These are phyloP conservation scores for Ochetophila trinervis DNA, from an alignment of 306 rosid species.

Conservation along the genomic window DNA sequence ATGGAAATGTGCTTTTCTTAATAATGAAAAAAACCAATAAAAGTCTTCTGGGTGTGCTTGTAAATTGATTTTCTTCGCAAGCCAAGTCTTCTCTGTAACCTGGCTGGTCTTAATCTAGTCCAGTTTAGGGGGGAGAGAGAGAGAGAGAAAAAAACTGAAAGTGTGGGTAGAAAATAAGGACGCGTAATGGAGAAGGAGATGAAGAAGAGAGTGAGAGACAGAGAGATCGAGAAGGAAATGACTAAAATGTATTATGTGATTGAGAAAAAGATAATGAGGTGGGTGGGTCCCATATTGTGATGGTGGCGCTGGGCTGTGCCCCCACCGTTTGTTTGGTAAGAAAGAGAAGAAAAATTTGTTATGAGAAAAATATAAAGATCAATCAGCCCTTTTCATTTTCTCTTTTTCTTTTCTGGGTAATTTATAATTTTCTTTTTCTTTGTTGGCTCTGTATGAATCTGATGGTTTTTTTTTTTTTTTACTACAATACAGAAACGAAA, in stretches of 20 bases:
- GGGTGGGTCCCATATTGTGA: constrained; percentile 50
- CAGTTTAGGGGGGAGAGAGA: constrained; percentile 21
- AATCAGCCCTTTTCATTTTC: background rate
- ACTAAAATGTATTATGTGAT: constrained; percentile 9
- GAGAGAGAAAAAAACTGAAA: constrained; percentile 16
- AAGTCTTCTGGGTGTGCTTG: constrained; percentile 1
- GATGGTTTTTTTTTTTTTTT: too few relatives aligned
- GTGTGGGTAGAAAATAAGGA: constrained; percentile 41
- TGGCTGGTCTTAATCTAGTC: constrained; percentile 42
- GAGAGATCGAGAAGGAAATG: constrained; percentile 29
- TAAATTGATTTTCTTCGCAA: constrained; percentile 36
- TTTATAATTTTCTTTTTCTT: background rate
- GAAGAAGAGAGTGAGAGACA: constrained; percentile 19
- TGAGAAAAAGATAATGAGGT: constrained; percentile 23
- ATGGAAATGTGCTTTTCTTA: constrained; percentile 13
- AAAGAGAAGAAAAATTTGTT: background rate
- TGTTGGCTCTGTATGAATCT: too few relatives aligned
- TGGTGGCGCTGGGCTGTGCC: constrained; percentile 42
- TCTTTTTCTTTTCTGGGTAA: background rate
- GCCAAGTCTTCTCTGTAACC: constrained; percentile 35
- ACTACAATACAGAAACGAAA: too few relatives aligned
- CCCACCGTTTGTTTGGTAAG: constrained; percentile 35
- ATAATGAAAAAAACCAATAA: background rate
- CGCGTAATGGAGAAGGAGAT: constrained; percentile 72
- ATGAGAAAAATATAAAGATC: background rate